Evolutionary conservation across 306 rosid species (phyloP), one percentile per base, ranked within the genome.

Genomic region (Pueraria montana): DNA sequence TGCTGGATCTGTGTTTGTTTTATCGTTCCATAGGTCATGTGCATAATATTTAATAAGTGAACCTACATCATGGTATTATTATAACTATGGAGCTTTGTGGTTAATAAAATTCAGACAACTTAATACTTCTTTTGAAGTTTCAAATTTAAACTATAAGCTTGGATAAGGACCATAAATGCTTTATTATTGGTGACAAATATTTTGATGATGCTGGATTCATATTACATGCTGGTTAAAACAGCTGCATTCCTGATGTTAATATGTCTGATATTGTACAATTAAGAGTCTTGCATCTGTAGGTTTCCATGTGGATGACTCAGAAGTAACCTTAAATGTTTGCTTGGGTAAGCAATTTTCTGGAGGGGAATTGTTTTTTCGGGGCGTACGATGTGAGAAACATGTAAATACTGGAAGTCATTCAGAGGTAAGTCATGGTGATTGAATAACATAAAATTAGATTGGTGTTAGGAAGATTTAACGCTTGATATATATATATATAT

Each of bases 231-330:
- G 55, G 65, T 24, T 38, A 49, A 77, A 66, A 30, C 40, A 24
- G 49, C 53, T 81, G 61, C 52, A 32, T 72, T 77, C 50, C 46
- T 11, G 75, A 72, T 55, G 21, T 85, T 67, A 50, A 11, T 27
- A 24, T 65, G 52, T 58, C 14, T 72, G 27, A 14, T 84, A 45
- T 76, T 61, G 76, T 61, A 84, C 58, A 73, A 59, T 43, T 71
- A 69, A 24, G 61, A 59, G 32, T 87, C 58, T 87, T 78, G 13
- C 46, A 61, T 82, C 53, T 89, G 83, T 63, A 89, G 92, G 92
- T 80, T 89, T 89, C 80, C 92, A 89, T 83, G 92, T 89, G 79
- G 92, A 89, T 87, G 92, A 89, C 66, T 89, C 92, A 8, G 92
- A 89, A 74, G 90, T 89, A 74, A 89, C 90, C 72, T 83, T 89